Evolutionary conservation across 1,139 yeast genomes (phyloP).

Genomic region (Hanseniaspora gamundiae): DNA sequence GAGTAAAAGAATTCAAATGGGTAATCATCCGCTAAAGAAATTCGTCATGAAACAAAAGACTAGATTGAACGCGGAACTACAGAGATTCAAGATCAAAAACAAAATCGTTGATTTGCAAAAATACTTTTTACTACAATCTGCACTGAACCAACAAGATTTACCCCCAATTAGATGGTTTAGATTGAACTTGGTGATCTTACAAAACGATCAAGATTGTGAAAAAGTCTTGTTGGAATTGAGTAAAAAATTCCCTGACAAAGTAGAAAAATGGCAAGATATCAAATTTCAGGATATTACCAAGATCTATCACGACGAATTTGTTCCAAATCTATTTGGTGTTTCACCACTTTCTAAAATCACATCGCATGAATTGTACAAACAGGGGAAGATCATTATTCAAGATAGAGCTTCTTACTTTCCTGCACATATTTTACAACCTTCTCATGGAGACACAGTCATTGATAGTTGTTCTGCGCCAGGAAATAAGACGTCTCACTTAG

Average conservation of each 20-base stretch:
- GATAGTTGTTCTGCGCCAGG: slow-evolving; percentile 99
- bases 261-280: slow-evolving; percentile 36
- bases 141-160: slow-evolving; percentile 36
- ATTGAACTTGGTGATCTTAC: slow-evolving; percentile 44
- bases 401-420: slow-evolving; percentile 97
- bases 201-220: slow-evolving; percentile 19
- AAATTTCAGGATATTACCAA: slow-evolving; percentile 34
- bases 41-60: slow-evolving; percentile 69
- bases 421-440: slow-evolving; percentile 62
- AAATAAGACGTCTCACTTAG: slow-evolving; percentile 88
- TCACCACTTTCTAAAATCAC: slow-evolving; percentile 64
- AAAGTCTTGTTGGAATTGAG: slow-evolving; percentile 34
- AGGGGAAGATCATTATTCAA: slow-evolving; percentile 78
- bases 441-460: slow-evolving; percentile 45
- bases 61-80: slow-evolving; percentile 69
- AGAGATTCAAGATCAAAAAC: slow-evolving; percentile 55
- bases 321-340: slow-evolving; percentile 71
- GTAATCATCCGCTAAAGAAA: slow-evolving; percentile 78
- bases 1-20: slow-evolving; percentile 77
- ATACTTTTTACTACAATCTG: slow-evolving; percentile 31
- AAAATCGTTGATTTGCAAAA: slow-evolving; percentile 40
- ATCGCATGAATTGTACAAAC: slow-evolving; percentile 48
- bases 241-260: slow-evolving; percentile 21
- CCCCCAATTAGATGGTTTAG: slow-evolving; percentile 90
- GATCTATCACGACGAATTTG: slow-evolving; percentile 57